Percentiles rank a stretch among this genome's conserved stretches.
Conservation (phyloP, 2,329 filamentous ascomycete genomes). For the Microsporum canis region DNA sequence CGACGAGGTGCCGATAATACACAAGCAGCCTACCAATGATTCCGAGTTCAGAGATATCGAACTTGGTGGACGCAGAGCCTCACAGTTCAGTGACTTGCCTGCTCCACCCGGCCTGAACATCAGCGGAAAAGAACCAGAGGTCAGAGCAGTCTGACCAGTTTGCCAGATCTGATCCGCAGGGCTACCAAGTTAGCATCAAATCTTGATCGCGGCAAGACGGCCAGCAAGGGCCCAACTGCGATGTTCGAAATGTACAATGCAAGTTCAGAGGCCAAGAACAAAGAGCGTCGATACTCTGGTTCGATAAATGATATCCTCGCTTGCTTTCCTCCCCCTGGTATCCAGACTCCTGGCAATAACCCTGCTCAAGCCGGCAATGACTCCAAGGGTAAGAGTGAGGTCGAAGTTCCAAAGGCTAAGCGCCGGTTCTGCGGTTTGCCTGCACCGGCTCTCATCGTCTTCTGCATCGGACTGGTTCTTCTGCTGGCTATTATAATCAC, state of each 20-base stretch:
- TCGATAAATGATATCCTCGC: conserved; percentile 54
- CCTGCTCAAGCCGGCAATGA: conserved; percentile 8
- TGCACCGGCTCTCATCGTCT: conserved; percentile 61
- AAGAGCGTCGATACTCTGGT: conserved; percentile 35
- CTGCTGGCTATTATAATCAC: conserved; percentile 72
- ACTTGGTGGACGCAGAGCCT: background rate
- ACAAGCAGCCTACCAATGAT: background rate
- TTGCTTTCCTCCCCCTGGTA: conserved; percentile 50
- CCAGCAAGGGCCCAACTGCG: conserved; percentile 42
- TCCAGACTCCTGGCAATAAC: conserved; percentile 35
- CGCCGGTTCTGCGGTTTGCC: conserved; percentile 76
- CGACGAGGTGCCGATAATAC: conserved; percentile 1
- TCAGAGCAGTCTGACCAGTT: conserved; percentile 77
- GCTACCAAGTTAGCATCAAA: conserved; percentile 79
- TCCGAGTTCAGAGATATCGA: background rate
- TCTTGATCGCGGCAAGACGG: conserved; percentile 68
- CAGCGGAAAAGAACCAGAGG: conserved; percentile 66
- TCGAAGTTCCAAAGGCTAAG: conserved; percentile 21
- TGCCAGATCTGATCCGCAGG: conserved; percentile 80
- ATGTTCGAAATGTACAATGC: conserved; percentile 38
- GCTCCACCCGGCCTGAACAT: conserved; percentile 67
- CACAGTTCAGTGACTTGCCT: conserved; percentile 15
- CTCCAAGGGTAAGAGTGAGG: conserved; percentile 16
- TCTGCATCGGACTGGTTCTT: conserved; percentile 54
- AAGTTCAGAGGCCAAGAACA: conserved; percentile 21